phyloP scores from a whole-genome alignment of 2,329 filamentous ascomycete species.

The Fusarium phyllophilum region DNA sequence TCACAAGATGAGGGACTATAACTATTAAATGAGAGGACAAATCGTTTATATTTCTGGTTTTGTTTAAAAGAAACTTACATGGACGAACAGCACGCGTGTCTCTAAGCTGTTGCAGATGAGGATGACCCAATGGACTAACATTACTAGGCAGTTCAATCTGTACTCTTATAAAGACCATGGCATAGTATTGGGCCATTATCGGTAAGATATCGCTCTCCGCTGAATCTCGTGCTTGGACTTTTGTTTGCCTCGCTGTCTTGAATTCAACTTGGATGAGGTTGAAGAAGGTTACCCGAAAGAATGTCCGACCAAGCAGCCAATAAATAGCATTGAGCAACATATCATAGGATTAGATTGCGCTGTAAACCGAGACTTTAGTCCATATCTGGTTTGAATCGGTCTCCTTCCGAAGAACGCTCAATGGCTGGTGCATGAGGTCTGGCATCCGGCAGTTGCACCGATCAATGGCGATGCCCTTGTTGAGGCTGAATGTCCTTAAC shows the following conservation, averaged over 20 bases:
- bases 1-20: neutral
- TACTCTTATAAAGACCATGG: neutral
- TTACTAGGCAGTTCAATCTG: neutral
- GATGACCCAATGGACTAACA: neutral
- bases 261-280: neutral
- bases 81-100: neutral
- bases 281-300: neutral
- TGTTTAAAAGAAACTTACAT: neutral
- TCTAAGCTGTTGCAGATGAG: neutral
- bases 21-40: too few relatives aligned
- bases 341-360: neutral
- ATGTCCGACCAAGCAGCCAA: constrained; percentile 3
- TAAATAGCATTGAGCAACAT: neutral
- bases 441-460: neutral
- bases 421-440: neutral
- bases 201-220: neutral
- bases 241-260: neutral
- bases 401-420: neutral
- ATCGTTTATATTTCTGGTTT: neutral
- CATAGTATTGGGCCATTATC: neutral
- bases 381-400: neutral
- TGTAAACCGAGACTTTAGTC: neutral
- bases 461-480: neutral
- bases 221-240: neutral
- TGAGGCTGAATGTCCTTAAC: neutral